These are phyloP conservation scores for Phellopilus nigrolimitatus DNA, from an alignment of 1,284 basidiomycete genomes.

Conservation along the genomic window DNA sequence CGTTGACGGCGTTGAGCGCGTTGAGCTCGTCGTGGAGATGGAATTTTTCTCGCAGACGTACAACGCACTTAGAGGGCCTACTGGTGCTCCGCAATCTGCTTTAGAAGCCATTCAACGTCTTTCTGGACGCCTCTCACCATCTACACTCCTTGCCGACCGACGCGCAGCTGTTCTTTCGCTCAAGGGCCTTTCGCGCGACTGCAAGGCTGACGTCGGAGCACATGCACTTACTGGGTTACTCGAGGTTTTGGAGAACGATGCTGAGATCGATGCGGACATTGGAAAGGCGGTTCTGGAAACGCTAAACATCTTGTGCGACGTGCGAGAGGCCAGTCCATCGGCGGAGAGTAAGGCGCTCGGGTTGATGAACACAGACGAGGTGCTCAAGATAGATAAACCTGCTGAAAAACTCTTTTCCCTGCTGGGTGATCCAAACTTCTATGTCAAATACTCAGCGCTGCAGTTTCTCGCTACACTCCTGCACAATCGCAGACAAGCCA, in stretches of 20 bases:
- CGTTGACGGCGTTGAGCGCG: constrained; percentile 9
- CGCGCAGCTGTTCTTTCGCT: constrained; percentile 88
- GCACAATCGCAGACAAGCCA: constrained; percentile 70
- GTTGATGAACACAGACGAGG: constrained; percentile 65
- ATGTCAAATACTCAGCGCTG: constrained; percentile 82
- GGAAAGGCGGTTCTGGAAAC: constrained; percentile 90
- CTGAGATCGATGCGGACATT: constrained; percentile 83
- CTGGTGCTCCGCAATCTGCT: constrained; percentile 76
- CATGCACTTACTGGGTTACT: constrained; percentile 73
- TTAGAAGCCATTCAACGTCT: constrained; percentile 83
- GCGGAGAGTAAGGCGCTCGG: constrained; percentile 55
- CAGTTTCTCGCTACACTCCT: constrained; percentile 81
- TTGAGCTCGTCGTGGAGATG: constrained; percentile 38
- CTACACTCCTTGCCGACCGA: constrained; percentile 83
- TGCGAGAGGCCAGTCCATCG: constrained; percentile 40
- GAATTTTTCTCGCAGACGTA: constrained; percentile 80
- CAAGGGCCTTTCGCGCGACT: constrained; percentile 89
- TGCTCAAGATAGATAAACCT: constrained; percentile 68
- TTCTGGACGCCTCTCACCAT: constrained; percentile 83
- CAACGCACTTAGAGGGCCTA: constrained; percentile 72
- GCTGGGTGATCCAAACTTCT: constrained; percentile 75
- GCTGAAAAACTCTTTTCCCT: constrained; percentile 77
- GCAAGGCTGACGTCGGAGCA: constrained; percentile 82
- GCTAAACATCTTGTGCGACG: constrained; percentile 71
- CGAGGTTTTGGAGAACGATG: constrained; percentile 79